phyloP scores from a whole-genome alignment of 257 asterid species.

The Plantago major region DNA sequence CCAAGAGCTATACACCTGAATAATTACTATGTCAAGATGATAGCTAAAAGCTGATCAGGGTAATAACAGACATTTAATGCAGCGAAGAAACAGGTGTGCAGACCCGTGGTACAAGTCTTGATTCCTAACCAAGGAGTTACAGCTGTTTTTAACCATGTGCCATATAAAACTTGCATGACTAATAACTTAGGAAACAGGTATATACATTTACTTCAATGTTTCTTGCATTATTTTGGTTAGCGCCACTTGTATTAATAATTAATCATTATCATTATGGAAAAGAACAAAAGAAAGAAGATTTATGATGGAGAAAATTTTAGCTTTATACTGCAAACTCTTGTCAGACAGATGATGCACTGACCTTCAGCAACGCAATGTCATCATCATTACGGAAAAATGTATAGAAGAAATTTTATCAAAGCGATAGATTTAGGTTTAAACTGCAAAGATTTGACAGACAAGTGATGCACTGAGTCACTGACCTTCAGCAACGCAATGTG shows the following conservation, averaged over 20 bases:
- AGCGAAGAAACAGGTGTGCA: no score
- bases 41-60: no score
- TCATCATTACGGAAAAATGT: no score
- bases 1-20: slow-evolving; percentile 85
- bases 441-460: not conserved
- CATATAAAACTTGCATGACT: not conserved
- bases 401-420: no score
- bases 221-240: slow-evolving; percentile 1
- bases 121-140: no score
- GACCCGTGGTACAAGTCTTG: no score
- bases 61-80: no score
- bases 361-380: no score
- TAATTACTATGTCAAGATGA: not conserved
- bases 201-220: slow-evolving; percentile 4
- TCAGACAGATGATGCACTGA: no score
- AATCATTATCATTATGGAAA: slow-evolving; percentile 13
- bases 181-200: slow-evolving; percentile 4
- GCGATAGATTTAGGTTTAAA: no score
- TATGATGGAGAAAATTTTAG: not conserved
- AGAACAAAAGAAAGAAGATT: not conserved
- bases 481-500: slow-evolving; percentile 88
- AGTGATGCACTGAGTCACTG: slow-evolving; percentile 15
- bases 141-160: no score
- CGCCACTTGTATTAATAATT: no score
- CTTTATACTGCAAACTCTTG: slow-evolving; percentile 1